These are phyloP conservation scores for Fusarium burgessii DNA, from an alignment of 2,329 filamentous ascomycete species.

Conservation along the genomic window DNA sequence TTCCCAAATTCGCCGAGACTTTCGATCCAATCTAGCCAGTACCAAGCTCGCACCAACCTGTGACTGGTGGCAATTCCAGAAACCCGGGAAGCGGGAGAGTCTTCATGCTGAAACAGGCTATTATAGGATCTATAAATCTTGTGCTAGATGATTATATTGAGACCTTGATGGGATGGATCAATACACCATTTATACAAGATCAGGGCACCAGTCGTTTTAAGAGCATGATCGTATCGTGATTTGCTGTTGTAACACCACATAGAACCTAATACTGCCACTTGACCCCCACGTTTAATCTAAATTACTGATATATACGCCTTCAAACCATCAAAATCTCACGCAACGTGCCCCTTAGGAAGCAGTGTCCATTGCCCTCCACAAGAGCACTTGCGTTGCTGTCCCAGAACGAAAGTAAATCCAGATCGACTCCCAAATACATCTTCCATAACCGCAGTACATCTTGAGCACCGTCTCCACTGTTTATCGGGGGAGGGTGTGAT, in stretches of 20 bases:
- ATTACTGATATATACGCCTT: conserved; percentile 4
- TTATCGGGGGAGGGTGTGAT: conserved; percentile 52
- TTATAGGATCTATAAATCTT: background rate
- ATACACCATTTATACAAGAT: no score
- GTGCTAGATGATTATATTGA: background rate
- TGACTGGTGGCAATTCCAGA: background rate
- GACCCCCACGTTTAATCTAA: background rate
- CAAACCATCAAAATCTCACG: conserved; percentile 10
- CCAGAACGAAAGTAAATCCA: conserved; percentile 65
- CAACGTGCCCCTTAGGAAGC: conserved; percentile 51
- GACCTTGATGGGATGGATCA: background rate
- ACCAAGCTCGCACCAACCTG: background rate
- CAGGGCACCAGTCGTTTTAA: no score
- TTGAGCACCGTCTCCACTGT: conserved; percentile 58
- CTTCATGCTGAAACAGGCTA: background rate
- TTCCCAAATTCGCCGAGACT: conserved; percentile 14
- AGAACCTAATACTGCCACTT: background rate
- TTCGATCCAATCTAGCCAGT: background rate
- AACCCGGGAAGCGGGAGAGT: background rate
- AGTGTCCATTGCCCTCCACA: conserved; percentile 67
- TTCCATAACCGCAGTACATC: conserved; percentile 75
- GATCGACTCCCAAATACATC: conserved; percentile 63
- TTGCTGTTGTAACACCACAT: background rate
- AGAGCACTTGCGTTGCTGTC: conserved; percentile 66
- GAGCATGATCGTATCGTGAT: background rate